Conservation (phyloP, 768 basidiomycete species). For the Psilocybe sp. region DNA sequence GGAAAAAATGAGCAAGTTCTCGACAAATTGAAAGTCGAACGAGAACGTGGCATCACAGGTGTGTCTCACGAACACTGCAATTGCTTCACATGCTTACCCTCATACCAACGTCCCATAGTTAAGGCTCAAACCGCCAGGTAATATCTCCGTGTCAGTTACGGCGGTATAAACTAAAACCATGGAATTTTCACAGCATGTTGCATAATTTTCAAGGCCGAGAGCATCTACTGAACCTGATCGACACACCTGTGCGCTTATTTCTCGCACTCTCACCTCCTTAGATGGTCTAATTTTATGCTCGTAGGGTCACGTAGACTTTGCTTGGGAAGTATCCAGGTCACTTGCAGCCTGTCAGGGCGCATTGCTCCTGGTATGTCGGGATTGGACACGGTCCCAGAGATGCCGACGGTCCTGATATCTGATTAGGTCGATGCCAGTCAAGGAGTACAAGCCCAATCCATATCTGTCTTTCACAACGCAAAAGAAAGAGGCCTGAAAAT, state of each 20-base stretch:
- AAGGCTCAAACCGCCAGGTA: conserved; percentile 95
- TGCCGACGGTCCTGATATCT: not conserved
- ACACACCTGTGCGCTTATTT: conserved; percentile 71
- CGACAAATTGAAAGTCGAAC: conserved; percentile 94
- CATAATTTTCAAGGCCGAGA: conserved; percentile 49
- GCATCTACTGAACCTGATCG: conserved; percentile 90
- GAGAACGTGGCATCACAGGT: conserved; percentile 96
- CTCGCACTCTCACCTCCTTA: not conserved
- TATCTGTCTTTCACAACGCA: conserved; percentile 92
- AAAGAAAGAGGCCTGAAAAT: conserved; percentile 76
- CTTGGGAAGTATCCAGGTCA: conserved; percentile 93
- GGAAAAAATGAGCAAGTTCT: conserved; percentile 82
- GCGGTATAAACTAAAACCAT: conserved; percentile 2
- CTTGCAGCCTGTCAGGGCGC: conserved; percentile 94
- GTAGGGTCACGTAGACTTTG: conserved; percentile 96
- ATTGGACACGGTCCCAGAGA: not conserved
- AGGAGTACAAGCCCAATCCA: conserved; percentile 96
- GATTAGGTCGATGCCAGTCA: conserved; percentile 91
- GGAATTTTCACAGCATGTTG: conserved; percentile 62
- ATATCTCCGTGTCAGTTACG: conserved; percentile 2
- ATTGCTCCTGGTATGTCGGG: conserved; percentile 44
- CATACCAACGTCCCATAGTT: conserved; percentile 42
- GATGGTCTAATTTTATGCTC: not conserved
- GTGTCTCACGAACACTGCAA: conserved; percentile 12
- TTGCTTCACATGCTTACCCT: conserved; percentile 2